Evolutionary conservation across 2,329 filamentous ascomycete species (phyloP).

Genomic region (Epichloe typhina): DNA sequence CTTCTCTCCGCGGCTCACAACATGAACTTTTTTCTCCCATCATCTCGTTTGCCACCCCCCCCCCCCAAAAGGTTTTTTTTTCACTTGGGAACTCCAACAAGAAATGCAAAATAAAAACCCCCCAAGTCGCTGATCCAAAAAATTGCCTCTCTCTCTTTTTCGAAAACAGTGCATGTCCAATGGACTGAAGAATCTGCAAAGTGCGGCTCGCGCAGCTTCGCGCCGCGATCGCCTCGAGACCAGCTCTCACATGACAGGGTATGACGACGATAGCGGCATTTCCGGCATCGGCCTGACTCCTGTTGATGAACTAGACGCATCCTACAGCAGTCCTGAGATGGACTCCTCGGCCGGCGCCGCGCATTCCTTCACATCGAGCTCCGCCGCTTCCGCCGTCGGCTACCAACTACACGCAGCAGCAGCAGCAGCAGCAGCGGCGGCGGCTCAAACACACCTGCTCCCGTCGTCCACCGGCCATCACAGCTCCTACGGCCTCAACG

Average conservation of each 20-base stretch:
- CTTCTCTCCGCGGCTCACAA: neutral
- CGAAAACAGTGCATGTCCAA: constrained; percentile 61
- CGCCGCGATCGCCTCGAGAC: constrained; percentile 49
- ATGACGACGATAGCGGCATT: constrained; percentile 61
- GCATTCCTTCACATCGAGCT: constrained; percentile 27
- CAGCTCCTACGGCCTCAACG: constrained; percentile 11
- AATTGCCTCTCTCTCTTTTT: neutral
- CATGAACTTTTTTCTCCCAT: neutral
- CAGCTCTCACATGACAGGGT: constrained; percentile 26
- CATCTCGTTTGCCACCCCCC: neutral
- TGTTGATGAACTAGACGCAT: constrained; percentile 45
- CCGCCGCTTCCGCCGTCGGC: constrained; percentile 13
- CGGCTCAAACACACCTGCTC: neutral
- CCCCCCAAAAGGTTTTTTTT: no score
- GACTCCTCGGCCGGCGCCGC: constrained; percentile 25
- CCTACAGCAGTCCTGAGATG: constrained; percentile 42
- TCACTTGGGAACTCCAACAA: neutral
- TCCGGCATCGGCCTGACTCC: constrained; percentile 46
- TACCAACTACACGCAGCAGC: neutral
- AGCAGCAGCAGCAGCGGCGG: neutral
- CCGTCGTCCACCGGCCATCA: constrained; percentile 7
- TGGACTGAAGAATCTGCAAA: constrained; percentile 68
- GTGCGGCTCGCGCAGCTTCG: constrained; percentile 50
- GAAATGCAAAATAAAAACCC: no score
- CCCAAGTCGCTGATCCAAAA: neutral